Conservation (phyloP, 176 grass and related monocot genomes). For the Elymus sibiricus region DNA sequence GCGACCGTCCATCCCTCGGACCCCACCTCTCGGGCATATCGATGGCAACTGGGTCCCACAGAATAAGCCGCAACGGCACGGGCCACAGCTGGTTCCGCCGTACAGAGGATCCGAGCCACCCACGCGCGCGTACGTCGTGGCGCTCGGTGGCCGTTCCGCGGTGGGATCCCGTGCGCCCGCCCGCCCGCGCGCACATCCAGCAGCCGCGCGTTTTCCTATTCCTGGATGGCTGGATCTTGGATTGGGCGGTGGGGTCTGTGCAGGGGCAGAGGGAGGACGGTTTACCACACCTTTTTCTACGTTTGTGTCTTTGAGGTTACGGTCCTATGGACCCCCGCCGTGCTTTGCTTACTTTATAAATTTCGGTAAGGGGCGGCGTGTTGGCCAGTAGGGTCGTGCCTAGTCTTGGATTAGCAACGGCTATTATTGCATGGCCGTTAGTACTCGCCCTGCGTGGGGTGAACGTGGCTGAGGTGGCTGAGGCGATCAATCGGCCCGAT, state of each 20-base stretch:
- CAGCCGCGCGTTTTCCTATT: neutral
- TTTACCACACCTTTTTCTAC: neutral
- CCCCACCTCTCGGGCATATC: neutral
- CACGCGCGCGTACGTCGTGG: constrained; percentile 29
- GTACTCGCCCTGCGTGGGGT: neutral
- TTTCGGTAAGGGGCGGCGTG: neutral
- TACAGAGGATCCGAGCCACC: constrained; percentile 36
- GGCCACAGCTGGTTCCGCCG: neutral
- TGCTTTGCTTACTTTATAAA: neutral
- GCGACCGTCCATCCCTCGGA: neutral
- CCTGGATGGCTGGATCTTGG: neutral
- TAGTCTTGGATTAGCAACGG: neutral
- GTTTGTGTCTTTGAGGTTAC: neutral
- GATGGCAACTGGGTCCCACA: neutral
- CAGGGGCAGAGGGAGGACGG: neutral
- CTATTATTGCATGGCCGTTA: neutral
- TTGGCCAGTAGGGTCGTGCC: neutral
- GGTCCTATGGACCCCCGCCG: neutral
- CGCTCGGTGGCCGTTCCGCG: neutral
- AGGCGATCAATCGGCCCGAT: neutral
- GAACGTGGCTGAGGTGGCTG: constrained; percentile 5
- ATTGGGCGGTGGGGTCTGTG: neutral
- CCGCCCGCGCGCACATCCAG: neutral
- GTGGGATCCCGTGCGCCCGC: constrained; percentile 9
- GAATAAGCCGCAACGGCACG: neutral